Conservation (phyloP, 2,329 filamentous ascomycete genomes). For the Colletotrichum australisinense region DNA sequence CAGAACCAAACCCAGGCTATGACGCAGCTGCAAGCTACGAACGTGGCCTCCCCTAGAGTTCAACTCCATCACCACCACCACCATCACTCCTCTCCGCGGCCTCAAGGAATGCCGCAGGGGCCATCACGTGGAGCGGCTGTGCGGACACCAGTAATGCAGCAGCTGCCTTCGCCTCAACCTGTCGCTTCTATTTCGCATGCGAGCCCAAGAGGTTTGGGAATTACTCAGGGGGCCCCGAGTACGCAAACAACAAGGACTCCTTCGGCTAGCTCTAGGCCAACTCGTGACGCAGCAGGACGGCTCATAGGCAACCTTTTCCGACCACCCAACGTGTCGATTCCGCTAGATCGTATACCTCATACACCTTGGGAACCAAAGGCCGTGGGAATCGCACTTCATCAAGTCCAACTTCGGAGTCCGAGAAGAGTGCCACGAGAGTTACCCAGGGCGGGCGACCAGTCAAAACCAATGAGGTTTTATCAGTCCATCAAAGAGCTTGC, state of each 20-base stretch:
- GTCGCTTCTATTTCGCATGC: background rate
- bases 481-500: constrained; percentile 67
- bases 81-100: background rate
- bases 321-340: constrained; percentile 35
- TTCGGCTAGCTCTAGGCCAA: background rate
- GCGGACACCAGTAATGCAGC: background rate
- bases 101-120: background rate
- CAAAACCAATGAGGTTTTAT: constrained; percentile 57
- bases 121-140: background rate
- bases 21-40: background rate
- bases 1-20: background rate
- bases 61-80: background rate
- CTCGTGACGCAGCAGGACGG: background rate
- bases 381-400: constrained; percentile 57
- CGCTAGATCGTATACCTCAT: constrained; percentile 51
- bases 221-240: background rate
- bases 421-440: constrained; percentile 48
- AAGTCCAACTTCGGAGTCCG: constrained; percentile 61
- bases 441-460: background rate
- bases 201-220: background rate
- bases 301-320: constrained; percentile 40
- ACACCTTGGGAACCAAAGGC: constrained; percentile 55
- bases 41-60: background rate
- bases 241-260: background rate
- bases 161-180: background rate